Percentiles rank a stretch among this genome's conserved stretches.
These are phyloP conservation scores for Cornus controversa DNA, from an alignment of 148 eudicot species.

Conservation along the genomic window DNA sequence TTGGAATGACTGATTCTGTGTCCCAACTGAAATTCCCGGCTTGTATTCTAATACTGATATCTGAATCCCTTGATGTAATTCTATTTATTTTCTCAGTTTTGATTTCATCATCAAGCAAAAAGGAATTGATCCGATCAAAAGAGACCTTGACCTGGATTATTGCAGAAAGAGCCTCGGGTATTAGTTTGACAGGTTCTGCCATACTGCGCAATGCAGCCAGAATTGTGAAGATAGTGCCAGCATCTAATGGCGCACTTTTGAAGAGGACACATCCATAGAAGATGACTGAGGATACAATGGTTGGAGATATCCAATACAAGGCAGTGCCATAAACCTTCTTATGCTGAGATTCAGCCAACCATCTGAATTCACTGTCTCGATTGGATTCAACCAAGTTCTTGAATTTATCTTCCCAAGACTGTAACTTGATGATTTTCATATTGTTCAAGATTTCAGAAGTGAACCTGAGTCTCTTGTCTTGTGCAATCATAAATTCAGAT, in stretches of 20 bases:
- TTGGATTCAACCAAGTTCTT: conserved; percentile 38
- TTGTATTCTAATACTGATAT: conserved; percentile 20
- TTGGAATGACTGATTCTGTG: conserved; percentile 23
- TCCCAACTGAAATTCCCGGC: conserved; percentile 54
- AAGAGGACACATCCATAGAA: conserved; percentile 46
- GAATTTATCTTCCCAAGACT: conserved; percentile 70
- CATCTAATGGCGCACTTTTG: conserved; percentile 47
- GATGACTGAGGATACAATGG: conserved; percentile 49
- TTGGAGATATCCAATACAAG: conserved; percentile 65
- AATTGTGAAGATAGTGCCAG: conserved; percentile 50
- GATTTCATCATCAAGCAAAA: conserved; percentile 45
- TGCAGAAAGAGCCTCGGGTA: conserved; percentile 44
- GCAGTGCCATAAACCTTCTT: conserved; percentile 35
- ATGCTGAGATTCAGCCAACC: conserved; percentile 37
- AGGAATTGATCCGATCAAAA: conserved; percentile 39
- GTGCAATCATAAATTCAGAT: conserved; percentile 42
- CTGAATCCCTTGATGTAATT: background rate
- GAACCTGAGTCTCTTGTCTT: conserved; percentile 57
- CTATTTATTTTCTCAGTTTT: conserved; percentile 17
- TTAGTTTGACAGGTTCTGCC: conserved; percentile 49
- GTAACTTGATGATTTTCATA: conserved; percentile 70
- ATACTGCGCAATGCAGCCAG: conserved; percentile 38
- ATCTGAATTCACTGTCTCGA: conserved; percentile 48
- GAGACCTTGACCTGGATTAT: conserved; percentile 50
- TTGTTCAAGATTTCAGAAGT: conserved; percentile 57